Evolutionary conservation across 768 basidiomycete species (phyloP), one percentile per base, ranked within the genome.

Genomic region (Amanita rimosa): DNA sequence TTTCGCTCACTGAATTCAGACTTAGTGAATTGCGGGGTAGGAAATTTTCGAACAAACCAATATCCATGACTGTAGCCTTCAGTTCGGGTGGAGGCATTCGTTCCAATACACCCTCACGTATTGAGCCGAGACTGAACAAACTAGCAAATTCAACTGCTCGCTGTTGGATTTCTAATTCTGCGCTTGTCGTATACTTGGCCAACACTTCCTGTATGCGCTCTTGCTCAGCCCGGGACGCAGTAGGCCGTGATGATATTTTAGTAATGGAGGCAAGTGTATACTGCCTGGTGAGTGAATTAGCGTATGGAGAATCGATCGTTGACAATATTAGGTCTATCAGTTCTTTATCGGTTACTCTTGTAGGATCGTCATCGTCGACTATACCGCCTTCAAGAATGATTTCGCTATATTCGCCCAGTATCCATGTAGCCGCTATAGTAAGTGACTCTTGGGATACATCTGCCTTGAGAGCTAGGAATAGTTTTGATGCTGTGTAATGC

Each of bases 71-170:
- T 2, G 95, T 97, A n/a, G 87, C 85, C 67, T 94, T 96, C 54
- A 98, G 67, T 63, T 99, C 96, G 1, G 96, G 96, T 4, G 91
- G 87, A n/a, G 96, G 96, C 96, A 99, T 99, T 48, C 92, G 78
- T 68, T 99, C 96, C 52, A 98, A 64, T 1, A 99, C 92, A 33
- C 95, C 96, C 6, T 75, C 72, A 51, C 78, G 73, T 17, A 87
- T 67, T n/a, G 86, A 81, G 4, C 83, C 83, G 6, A 90, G 66
- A 24, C 74, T 78, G 61, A 90, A 91, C 55, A 99, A 62, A 56
- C 79, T 85, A 1, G 85, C 88, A 63, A 93, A 98, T 64, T 99
- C 96, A 11, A 98, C 90, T 0, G 93, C 86, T 37, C 96, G 79
- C 60, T 98, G 96, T 62, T 98, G 96, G 33, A 96, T 70, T 64